phyloP scores from a whole-genome alignment of 164 flowering plant species.

The Vitis rotundifolia region DNA sequence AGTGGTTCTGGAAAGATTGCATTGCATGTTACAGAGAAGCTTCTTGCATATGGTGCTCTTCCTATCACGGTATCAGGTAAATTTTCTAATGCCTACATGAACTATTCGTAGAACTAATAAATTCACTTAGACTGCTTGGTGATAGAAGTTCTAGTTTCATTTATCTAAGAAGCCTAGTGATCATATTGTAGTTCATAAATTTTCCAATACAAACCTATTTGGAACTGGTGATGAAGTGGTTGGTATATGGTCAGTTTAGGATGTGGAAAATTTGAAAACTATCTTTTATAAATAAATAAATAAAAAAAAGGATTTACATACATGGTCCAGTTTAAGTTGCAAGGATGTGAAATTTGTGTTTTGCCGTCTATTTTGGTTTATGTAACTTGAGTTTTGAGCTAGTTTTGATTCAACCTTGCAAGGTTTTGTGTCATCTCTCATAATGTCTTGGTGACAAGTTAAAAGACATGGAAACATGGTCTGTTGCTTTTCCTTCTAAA shows the following conservation, averaged over 20 bases:
- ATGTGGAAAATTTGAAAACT: too few species aligned
- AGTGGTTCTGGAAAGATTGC: slow-evolving; percentile 99
- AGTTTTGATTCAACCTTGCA: neutral
- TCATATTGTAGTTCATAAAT: too few species aligned
- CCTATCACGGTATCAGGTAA: slow-evolving; percentile 92
- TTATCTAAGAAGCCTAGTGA: too few species aligned
- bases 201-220: too few species aligned
- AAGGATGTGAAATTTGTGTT: neutral
- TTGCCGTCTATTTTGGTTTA: too few species aligned
- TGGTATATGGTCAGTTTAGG: too few species aligned
- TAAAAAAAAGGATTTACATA: too few species aligned
- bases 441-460: neutral
- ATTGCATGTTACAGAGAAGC: slow-evolving; percentile 94
- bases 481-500: neutral
- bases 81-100: slow-evolving; percentile 5
- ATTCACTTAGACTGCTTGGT: neutral
- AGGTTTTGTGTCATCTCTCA: neutral
- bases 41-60: slow-evolving; percentile 83
- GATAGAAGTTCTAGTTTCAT: too few species aligned
- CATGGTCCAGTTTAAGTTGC: neutral
- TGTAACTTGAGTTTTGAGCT: too few species aligned
- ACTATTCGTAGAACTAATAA: neutral
- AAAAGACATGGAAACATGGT: neutral
- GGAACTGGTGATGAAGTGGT: too few species aligned
- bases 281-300: too few species aligned